Conservation (phyloP, 257 asterid species). For the Dorcoceras hygrometricum region DNA sequence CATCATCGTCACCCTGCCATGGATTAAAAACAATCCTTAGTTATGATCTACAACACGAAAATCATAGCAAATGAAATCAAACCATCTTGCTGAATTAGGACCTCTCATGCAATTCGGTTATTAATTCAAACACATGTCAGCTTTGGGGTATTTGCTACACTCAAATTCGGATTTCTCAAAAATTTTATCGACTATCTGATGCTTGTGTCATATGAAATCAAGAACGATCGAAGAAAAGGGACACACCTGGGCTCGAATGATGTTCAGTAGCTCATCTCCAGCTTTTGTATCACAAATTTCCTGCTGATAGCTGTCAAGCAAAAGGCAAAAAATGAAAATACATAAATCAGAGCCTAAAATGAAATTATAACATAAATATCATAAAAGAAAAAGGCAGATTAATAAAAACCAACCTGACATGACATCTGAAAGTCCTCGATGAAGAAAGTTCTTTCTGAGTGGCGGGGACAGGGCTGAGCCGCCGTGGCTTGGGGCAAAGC, state of each 20-base stretch:
- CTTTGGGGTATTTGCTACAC: background rate
- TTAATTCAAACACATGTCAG: too few species aligned
- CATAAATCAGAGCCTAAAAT: background rate
- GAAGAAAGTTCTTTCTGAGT: slow-evolving; percentile 42
- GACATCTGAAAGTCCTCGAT: slow-evolving; percentile 56
- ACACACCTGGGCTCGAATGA: slow-evolving; percentile 71
- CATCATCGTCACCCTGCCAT: slow-evolving; percentile 52
- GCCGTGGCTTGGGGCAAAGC: slow-evolving; percentile 69
- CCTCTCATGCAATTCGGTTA: too few species aligned
- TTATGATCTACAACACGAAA: background rate
- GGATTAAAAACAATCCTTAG: background rate
- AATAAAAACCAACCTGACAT: slow-evolving; percentile 45
- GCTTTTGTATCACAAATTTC: slow-evolving; percentile 45
- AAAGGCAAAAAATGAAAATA: background rate
- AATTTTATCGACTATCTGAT: slow-evolving; percentile 15
- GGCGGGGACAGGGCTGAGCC: slow-evolving; percentile 54
- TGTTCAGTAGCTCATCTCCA: slow-evolving; percentile 78
- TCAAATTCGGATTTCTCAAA: background rate
- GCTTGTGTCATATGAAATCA: background rate
- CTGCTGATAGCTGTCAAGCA: slow-evolving; percentile 39
- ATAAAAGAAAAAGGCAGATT: background rate
- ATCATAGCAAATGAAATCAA: too few species aligned
- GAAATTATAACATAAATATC: background rate
- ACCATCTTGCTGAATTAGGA: too few species aligned
- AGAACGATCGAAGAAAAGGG: background rate